phyloP scores from a whole-genome alignment of 2,329 filamentous ascomycete genomes.

The Aurifilum marmelostoma region DNA sequence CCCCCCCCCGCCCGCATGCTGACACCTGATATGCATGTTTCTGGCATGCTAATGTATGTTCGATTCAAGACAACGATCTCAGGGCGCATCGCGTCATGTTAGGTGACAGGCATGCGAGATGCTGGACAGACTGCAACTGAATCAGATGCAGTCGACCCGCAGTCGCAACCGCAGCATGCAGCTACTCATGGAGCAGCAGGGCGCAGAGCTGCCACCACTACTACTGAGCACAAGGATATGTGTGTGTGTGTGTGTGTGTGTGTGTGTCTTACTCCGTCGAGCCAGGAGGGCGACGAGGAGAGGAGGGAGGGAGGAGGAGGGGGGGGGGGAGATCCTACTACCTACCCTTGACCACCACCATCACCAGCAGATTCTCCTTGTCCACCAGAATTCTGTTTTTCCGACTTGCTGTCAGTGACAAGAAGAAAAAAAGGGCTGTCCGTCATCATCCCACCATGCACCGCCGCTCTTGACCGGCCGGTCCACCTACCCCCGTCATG shows the following conservation, averaged over 20 bases:
- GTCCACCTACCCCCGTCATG: slow-evolving; percentile 6
- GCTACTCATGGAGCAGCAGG: slow-evolving; percentile 3
- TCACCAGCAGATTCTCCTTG: not conserved
- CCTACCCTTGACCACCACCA: not conserved
- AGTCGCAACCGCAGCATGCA: slow-evolving; percentile 9
- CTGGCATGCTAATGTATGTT: slow-evolving; percentile 27
- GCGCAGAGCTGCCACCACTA: slow-evolving; percentile 6
- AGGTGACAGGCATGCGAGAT: slow-evolving; percentile 23
- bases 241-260: not conserved
- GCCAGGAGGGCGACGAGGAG: too few relatives aligned
- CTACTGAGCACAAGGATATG: slow-evolving; percentile 1
- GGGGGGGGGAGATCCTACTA: too few relatives aligned
- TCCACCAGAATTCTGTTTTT: not conserved
- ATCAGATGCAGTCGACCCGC: slow-evolving; percentile 7
- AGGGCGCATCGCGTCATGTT: slow-evolving; percentile 28
- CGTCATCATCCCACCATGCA: not conserved
- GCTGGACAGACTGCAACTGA: slow-evolving; percentile 14
- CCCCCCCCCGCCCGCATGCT: slow-evolving; percentile 8
- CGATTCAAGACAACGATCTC: slow-evolving; percentile 29
- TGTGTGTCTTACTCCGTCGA: slow-evolving; percentile 17
- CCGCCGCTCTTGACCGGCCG: slow-evolving; percentile 10
- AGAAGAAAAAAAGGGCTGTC: not conserved
- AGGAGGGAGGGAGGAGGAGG: too few relatives aligned
- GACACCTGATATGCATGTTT: slow-evolving; percentile 27
- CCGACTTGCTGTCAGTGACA: not conserved